These are phyloP conservation scores for Pterocarpus santalinus DNA, from an alignment of 306 rosid genomes.

Conservation along the genomic window DNA sequence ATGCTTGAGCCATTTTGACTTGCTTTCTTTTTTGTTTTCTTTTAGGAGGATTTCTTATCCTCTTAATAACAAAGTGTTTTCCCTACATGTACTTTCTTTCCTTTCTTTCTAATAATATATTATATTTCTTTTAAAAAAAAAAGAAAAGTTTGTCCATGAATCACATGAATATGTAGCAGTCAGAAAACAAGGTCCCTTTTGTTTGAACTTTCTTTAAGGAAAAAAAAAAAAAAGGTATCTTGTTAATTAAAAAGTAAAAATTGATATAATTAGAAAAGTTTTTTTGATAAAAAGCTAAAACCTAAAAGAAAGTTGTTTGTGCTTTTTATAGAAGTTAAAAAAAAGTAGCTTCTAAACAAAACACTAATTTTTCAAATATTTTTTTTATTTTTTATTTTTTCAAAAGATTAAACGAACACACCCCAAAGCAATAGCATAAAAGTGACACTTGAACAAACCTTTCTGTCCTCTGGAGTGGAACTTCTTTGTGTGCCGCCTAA, in stretches of 20 bases:
- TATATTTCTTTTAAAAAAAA: too few species aligned
- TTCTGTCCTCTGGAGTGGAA: constrained; percentile 85
- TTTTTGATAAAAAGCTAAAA: not conserved
- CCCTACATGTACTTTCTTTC: constrained; percentile 17
- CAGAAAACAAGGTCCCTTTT: not conserved
- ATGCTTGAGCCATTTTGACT: constrained; percentile 6
- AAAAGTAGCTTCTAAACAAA: not conserved
- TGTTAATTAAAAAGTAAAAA: too few species aligned
- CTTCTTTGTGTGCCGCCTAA: constrained; percentile 92
- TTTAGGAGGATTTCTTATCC: constrained; percentile 8
- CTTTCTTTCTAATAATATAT: not conserved
- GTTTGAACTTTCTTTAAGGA: too few species aligned
- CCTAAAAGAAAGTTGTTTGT: not conserved
- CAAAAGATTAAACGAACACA: too few species aligned
- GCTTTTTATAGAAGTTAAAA: not conserved
- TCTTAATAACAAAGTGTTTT: not conserved
- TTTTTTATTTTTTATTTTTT: too few species aligned
- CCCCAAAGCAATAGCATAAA: constrained; percentile 23
- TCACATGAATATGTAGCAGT: constrained; percentile 20
- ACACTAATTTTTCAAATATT: too few species aligned
- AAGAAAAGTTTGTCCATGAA: not conserved
- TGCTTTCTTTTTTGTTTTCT: constrained; percentile 23
- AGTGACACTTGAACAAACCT: constrained; percentile 62
- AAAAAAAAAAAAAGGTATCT: too few species aligned
- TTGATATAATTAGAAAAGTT: not conserved